These are phyloP conservation scores for Saccharomyces paradoxus DNA, from an alignment of 805 yeast genomes.

Conservation along the genomic window DNA sequence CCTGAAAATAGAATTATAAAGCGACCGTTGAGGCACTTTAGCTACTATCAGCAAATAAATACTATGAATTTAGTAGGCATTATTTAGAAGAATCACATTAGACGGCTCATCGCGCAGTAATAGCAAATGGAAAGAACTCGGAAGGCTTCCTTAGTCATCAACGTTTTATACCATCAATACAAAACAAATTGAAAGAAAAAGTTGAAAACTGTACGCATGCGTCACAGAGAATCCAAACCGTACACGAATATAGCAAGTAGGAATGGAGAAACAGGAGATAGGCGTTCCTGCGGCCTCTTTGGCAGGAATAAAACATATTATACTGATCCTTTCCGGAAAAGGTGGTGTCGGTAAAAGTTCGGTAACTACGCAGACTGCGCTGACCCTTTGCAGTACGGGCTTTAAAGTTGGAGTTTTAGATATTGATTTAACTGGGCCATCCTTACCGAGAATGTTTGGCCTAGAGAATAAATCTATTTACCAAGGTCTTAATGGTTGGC, in stretches of 20 bases:
- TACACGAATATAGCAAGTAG: background rate
- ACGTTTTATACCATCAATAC: background rate
- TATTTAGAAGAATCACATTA: background rate
- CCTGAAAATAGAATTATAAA: background rate
- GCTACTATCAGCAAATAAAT: background rate
- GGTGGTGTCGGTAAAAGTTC: conserved; percentile 98
- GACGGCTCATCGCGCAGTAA: background rate
- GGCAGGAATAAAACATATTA: conserved; percentile 59
- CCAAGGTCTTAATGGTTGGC: conserved; percentile 83
- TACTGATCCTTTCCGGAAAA: conserved; percentile 82
- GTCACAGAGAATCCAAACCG: background rate
- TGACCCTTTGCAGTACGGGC: conserved; percentile 65
- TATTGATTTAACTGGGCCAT: conserved; percentile 94
- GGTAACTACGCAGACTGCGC: conserved; percentile 86
- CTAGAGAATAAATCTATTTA: conserved; percentile 70
- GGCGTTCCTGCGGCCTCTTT: conserved; percentile 30
- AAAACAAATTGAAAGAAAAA: background rate
- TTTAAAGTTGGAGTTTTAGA: conserved; percentile 88
- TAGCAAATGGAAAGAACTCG: background rate
- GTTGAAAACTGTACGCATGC: background rate
- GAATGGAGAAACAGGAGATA: conserved; percentile 4
- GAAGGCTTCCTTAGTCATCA: background rate
- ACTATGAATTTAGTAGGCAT: background rate
- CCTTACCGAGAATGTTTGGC: conserved; percentile 93
- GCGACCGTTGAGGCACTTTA: background rate